Evolutionary conservation across 2,329 filamentous ascomycete species (phyloP), one percentile per base, ranked within the genome.

Genomic region (Cladosporium velox): DNA sequence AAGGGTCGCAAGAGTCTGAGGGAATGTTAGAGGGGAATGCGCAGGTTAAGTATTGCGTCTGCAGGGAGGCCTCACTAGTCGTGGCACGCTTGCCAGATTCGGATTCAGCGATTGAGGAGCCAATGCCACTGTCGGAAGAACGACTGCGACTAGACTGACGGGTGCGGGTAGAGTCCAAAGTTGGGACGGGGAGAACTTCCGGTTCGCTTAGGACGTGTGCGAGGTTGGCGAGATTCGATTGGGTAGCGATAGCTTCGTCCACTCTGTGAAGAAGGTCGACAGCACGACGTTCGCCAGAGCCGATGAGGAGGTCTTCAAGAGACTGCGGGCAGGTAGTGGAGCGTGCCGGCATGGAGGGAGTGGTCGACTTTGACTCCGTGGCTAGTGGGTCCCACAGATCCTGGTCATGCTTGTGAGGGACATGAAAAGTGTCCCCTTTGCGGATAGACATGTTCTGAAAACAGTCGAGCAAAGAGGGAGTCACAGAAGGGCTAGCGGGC

Each of bases 81-180:
- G 54, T 59, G 63, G 63, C 30, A 51, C 54, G 59, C 55, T 67
- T 60, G 41, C 54, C 63, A 28, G 64, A 66, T 49, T 66, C 64
- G 41, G 65, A 65, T 35, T 73, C 86, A 73, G 97, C 84, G 51
- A 93, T 97, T 52, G 92, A 91, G 62, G 92, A 91, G 62, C 93
- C 93, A 69, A 97, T 83, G 64, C 92, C 93, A 77, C 93, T 96
- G 81, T 97, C 93, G 18, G 92, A 95, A 67, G 87, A 86, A 79
- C 93, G 90, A 74, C 88, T 86, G 75, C 88, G 90, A 74, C 88
- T 86, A 75, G 88, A 85, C 75, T 87, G 85, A 66, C 84, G 84
- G 59, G 66, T 66, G 70, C 69, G 74, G 67, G 78, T 70, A 67
- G 75, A 74, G 67, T 79, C 74, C 58, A 82, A 79, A 65, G 74